phyloP scores from a whole-genome alignment of 2,329 filamentous ascomycete species.

The Calonectria hawksworthii region DNA sequence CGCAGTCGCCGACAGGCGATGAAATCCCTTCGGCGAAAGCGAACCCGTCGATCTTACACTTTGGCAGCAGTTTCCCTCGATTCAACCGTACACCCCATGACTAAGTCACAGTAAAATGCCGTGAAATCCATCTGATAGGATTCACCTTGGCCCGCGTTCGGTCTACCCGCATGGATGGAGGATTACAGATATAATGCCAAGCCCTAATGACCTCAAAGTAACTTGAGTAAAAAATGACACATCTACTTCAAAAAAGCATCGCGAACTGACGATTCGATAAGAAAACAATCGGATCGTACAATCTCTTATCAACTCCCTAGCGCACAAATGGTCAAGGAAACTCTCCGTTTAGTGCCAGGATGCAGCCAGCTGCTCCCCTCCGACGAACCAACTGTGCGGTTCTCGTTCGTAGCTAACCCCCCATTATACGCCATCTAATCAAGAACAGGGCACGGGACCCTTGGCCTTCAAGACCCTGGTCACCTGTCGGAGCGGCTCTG shows the following conservation, averaged over 20 bases:
- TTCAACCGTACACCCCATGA: not conserved
- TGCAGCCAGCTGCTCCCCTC: not conserved
- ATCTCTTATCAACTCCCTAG: slow-evolving; percentile 21
- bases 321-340: not conserved
- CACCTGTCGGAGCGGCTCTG: slow-evolving; percentile 14
- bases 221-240: not conserved
- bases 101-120: not conserved
- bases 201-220: slow-evolving; percentile 11
- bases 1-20: slow-evolving; percentile 34
- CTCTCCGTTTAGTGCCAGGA: slow-evolving; percentile 14
- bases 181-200: slow-evolving; percentile 25
- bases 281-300: not conserved
- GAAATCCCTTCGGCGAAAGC: slow-evolving; percentile 41
- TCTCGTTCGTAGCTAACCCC: slow-evolving; percentile 13
- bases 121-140: slow-evolving; percentile 23
- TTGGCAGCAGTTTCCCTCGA: slow-evolving; percentile 25
- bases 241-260: not conserved
- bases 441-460: slow-evolving; percentile 21
- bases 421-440: slow-evolving; percentile 10
- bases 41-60: slow-evolving; percentile 41
- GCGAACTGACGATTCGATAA: not conserved
- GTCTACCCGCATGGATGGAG: slow-evolving; percentile 1
- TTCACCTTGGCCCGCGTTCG: not conserved
- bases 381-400: slow-evolving; percentile 17
- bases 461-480: slow-evolving; percentile 10